Evolutionary conservation across 1,284 basidiomycete genomes (phyloP).

Genomic region (Boletellus deceptivus): DNA sequence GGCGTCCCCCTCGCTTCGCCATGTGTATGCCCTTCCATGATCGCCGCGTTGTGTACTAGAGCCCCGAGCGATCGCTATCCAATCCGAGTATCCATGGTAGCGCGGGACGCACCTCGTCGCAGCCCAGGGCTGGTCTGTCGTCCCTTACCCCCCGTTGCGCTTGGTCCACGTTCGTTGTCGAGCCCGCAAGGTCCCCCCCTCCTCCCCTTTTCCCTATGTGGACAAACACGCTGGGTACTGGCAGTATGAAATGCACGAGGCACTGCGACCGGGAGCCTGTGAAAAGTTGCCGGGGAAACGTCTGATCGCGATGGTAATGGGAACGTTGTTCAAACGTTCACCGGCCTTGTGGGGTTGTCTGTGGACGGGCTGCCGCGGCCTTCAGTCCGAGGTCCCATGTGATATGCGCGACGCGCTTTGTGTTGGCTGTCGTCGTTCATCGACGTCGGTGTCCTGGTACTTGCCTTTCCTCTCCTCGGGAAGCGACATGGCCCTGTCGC

Average conservation of each 20-base stretch:
- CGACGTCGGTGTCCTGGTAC: not conserved
- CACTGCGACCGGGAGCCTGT: not conserved
- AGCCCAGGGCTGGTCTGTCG: not conserved
- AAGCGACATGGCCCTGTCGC: no score
- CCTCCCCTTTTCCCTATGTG: not conserved
- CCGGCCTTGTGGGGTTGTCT: conserved; percentile 8
- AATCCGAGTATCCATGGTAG: not conserved
- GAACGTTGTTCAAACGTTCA: not conserved
- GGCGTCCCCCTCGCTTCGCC: not conserved
- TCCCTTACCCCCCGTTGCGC: not conserved
- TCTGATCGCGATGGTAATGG: conserved; percentile 23
- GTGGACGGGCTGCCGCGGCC: not conserved
- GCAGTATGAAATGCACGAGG: conserved; percentile 4
- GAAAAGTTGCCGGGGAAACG: not conserved
- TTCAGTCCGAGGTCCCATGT: not conserved
- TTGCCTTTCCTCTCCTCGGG: no score
- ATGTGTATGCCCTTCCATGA: not conserved
- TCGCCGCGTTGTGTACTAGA: not conserved
- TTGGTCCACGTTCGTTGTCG: not conserved
- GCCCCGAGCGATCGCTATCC: not conserved
- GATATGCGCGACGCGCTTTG: not conserved
- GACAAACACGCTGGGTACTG: conserved; percentile 2
- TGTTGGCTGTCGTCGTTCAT: not conserved
- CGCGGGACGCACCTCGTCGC: not conserved
- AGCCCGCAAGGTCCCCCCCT: conserved; percentile 2